Conservation (phyloP, 2,329 filamentous ascomycete genomes). For the Grosmannia huntii region DNA sequence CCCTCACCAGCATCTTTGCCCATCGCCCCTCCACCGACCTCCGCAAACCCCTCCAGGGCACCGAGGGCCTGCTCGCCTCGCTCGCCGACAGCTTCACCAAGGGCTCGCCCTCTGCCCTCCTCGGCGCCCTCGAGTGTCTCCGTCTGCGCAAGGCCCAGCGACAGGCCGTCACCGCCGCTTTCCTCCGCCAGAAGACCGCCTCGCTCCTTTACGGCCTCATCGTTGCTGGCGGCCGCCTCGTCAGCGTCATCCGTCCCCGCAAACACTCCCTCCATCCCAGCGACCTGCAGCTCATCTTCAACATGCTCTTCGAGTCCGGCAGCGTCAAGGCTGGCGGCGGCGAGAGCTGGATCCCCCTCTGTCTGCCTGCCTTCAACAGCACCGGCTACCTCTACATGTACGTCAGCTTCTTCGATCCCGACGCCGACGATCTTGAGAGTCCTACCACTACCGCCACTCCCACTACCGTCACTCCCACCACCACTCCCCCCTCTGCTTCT, state of each 20-base stretch:
- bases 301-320: conserved; percentile 96
- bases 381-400: conserved; percentile 98
- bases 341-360: conserved; percentile 95
- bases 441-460: neutral
- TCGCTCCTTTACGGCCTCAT: conserved; percentile 85
- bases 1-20: conserved; percentile 74
- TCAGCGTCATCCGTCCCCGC: conserved; percentile 88
- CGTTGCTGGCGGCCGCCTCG: conserved; percentile 81
- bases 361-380: conserved; percentile 93
- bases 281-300: conserved; percentile 93
- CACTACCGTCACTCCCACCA: no score
- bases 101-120: conserved; percentile 76
- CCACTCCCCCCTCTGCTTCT: neutral
- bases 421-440: conserved; percentile 13
- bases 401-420: conserved; percentile 77
- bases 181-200: conserved; percentile 65
- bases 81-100: conserved; percentile 89
- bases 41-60: conserved; percentile 78
- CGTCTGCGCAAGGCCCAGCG: conserved; percentile 81
- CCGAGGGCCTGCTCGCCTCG: conserved; percentile 80
- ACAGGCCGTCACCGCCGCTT: conserved; percentile 70
- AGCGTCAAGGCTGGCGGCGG: conserved; percentile 81
- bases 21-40: conserved; percentile 90
- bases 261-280: conserved; percentile 92
- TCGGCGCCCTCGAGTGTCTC: conserved; percentile 89